A percentile compares a stretch with the other conserved stretches of the same genome.
phyloP scores from a whole-genome alignment of 208 protist species.

The Herpetomonas tarakana region DNA sequence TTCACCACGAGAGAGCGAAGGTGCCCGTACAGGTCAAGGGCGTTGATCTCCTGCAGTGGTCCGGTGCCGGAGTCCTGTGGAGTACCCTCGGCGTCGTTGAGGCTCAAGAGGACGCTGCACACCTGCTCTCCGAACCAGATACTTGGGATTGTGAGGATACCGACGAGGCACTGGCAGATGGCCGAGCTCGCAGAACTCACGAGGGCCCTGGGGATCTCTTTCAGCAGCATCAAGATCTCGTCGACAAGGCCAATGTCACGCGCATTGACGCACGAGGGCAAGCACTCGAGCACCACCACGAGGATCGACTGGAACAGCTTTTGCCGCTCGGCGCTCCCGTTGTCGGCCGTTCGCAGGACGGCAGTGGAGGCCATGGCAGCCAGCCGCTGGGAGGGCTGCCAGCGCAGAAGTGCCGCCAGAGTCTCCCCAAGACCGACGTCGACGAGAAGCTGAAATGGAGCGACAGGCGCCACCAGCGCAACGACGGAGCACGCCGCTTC shows the following conservation, averaged over 20 bases:
- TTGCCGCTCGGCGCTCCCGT: background rate
- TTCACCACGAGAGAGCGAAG: background rate
- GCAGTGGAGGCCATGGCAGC: slow-evolving; percentile 14
- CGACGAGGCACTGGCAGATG: slow-evolving; percentile 14
- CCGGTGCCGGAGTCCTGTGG: background rate
- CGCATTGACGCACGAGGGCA: slow-evolving; percentile 7
- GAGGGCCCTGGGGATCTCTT: slow-evolving; percentile 17
- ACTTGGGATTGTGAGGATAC: slow-evolving; percentile 23
- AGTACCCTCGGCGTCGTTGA: background rate
- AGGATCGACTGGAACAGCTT: background rate
- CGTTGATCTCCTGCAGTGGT: background rate
- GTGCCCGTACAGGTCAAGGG: background rate
- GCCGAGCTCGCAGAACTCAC: slow-evolving; percentile 5
- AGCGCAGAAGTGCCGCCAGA: slow-evolving; percentile 23
- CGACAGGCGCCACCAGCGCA: background rate
- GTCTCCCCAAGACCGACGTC: slow-evolving; percentile 25
- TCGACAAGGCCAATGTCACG: slow-evolving; percentile 19
- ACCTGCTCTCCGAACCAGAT: slow-evolving; percentile 19
- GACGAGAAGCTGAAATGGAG: slow-evolving; percentile 13
- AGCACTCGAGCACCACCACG: background rate
- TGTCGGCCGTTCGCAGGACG: slow-evolving; percentile 14
- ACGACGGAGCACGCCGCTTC: background rate
- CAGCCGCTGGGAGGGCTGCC: slow-evolving; percentile 19
- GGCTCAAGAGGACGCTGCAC: slow-evolving; percentile 15
- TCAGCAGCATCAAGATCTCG: slow-evolving; percentile 18